Evolutionary conservation across 2,329 filamentous ascomycete species (phyloP).

Genomic region (Xylariaceae sp.): DNA sequence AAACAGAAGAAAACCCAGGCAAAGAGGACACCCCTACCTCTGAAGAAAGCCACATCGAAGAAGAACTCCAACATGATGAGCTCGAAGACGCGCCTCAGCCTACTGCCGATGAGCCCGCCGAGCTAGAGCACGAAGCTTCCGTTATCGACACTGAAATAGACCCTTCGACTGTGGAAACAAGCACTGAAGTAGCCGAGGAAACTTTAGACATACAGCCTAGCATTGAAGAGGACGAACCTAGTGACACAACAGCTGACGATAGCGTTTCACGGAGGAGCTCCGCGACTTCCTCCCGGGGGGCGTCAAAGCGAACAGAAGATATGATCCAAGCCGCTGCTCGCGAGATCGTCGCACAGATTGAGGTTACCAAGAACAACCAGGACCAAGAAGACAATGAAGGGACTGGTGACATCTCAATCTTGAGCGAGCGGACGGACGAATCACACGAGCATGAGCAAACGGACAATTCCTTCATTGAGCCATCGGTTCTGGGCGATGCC

Average conservation of each 20-base stretch:
- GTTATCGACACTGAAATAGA: conserved; percentile 3
- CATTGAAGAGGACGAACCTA: conserved; percentile 16
- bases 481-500: conserved; percentile 16
- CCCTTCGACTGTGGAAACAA: background rate
- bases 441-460: conserved; percentile 20
- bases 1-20: background rate
- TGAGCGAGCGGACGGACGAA: conserved; percentile 28
- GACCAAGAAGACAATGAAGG: conserved; percentile 10
- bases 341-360: conserved; percentile 45
- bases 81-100: background rate
- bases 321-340: conserved; percentile 50
- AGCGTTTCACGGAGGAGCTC: conserved; percentile 5
- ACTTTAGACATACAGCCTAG: conserved; percentile 14
- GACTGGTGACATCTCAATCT: conserved; percentile 24
- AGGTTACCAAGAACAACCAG: conserved; percentile 27
- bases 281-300: conserved; percentile 22
- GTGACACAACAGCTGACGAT: conserved; percentile 3
- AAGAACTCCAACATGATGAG: conserved; percentile 1
- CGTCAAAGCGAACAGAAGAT: conserved; percentile 44
- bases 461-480: conserved; percentile 23
- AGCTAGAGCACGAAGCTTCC: conserved; percentile 1
- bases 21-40: background rate
- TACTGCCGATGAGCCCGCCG: background rate
- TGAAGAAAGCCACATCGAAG: background rate
- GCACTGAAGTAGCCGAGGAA: background rate